These are phyloP conservation scores for Tolypocladium capitatum DNA, from an alignment of 2,329 filamentous ascomycete genomes.

Conservation along the genomic window DNA sequence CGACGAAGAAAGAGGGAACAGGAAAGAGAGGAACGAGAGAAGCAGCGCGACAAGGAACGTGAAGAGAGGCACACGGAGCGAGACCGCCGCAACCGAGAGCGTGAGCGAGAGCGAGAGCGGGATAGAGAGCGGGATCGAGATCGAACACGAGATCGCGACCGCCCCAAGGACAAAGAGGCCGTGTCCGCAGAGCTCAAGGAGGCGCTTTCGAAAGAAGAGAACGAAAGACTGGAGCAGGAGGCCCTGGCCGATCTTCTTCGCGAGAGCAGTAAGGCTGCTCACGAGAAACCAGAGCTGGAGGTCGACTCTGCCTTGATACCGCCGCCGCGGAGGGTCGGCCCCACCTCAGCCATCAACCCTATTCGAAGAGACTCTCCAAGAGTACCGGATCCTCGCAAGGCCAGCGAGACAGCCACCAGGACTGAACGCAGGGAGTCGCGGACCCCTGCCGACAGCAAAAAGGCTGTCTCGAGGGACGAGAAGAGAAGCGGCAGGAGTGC, in stretches of 20 bases:
- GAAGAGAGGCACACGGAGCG: slow-evolving; percentile 24
- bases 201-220: slow-evolving; percentile 43
- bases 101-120: slow-evolving; percentile 16
- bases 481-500: slow-evolving; percentile 18
- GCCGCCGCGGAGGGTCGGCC: slow-evolving; percentile 37
- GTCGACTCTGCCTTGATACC: slow-evolving; percentile 42
- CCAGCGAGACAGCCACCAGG: slow-evolving; percentile 17
- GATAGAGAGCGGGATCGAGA: slow-evolving; percentile 18
- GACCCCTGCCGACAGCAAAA: slow-evolving; percentile 15
- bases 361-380: slow-evolving; percentile 34
- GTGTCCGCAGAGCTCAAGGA: slow-evolving; percentile 35
- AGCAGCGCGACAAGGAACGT: slow-evolving; percentile 22
- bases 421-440: slow-evolving; percentile 18
- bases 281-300: slow-evolving; percentile 40
- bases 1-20: slow-evolving; percentile 36
- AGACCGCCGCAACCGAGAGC: slow-evolving; percentile 19
- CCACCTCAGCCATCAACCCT: slow-evolving; percentile 46
- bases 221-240: slow-evolving; percentile 43
- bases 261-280: slow-evolving; percentile 39
- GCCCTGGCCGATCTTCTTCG: slow-evolving; percentile 44
- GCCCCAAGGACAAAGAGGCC: slow-evolving; percentile 22
- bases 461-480: slow-evolving; percentile 14
- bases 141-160: slow-evolving; percentile 15
- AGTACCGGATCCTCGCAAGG: slow-evolving; percentile 26
- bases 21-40: slow-evolving; percentile 31